Base-by-base conservation (phyloP, 257 asterid genomes). In the Apocynum venetum region DNA sequence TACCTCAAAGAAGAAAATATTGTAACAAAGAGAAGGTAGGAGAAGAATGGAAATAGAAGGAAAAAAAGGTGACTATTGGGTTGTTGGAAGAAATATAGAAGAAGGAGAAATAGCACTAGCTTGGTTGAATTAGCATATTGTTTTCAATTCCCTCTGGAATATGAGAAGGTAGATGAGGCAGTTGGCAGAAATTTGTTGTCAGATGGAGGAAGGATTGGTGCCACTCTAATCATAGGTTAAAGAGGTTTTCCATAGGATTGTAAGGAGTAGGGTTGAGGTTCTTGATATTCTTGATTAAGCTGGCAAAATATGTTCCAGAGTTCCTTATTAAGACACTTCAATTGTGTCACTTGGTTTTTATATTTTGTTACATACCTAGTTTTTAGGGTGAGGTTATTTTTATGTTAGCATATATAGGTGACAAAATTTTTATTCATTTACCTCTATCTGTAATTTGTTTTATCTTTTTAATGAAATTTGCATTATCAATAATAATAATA, bases 31-130 rank as follows among this genome's bases (percentile, higher is more conserved):
- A 94, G 77, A 94, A 87, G 65, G 89, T 94, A 1, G 92, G 87
- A 0, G 98, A 94, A 71, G 97, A 91, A 8, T 92, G 93, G 97
- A 94, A 94, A 89, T 86, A 82, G 86, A 91, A 89, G 85, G 98
- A 92, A 89, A 94, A 94, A 91, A 92, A 78, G 25, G 97, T 95
- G 20, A 86, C 79, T 0, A 80, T 88, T 0, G 97, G 97, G 1
- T 57, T 94, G 78, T 19, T 92, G 83, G 95, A 89, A 77, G 98
- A 94, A 85, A 36, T 89, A 56, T 91, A 87, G 81, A 85, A 82
- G 79, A 88, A 91, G 97, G 98, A 94, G 86, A 88, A 84, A 86
- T 83, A 69, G 95, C 96, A 0, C 87, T 84, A 4, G 77, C 83
- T 0, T 60, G 65, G 85, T 91, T 3, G 97, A 94, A 2, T 91